Evolutionary conservation across 805 yeast genomes (phyloP).

Genomic region (Isabelozyma gotoi): DNA sequence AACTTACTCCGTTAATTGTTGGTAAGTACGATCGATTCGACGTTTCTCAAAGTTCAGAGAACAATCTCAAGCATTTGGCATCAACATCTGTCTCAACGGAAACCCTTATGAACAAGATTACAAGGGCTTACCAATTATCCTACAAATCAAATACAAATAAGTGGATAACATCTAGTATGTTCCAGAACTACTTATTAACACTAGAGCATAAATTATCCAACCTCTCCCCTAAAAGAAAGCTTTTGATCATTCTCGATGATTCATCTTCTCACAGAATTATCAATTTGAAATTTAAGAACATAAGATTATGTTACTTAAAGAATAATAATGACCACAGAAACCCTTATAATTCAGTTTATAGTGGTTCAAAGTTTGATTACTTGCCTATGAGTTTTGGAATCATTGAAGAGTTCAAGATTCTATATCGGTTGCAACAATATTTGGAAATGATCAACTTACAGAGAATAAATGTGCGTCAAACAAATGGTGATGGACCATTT

Average conservation of each 20-base stretch:
- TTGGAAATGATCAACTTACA: constrained; percentile 42
- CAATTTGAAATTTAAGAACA: constrained; percentile 37
- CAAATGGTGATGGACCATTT: not conserved
- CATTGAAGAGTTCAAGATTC: constrained; percentile 57
- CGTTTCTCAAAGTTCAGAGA: constrained; percentile 24
- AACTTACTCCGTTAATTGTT: constrained; percentile 57
- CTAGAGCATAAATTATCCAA: constrained; percentile 57
- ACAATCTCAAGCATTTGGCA: constrained; percentile 16
- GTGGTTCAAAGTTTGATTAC: constrained; percentile 52
- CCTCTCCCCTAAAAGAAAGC: constrained; percentile 44
- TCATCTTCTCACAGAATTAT: constrained; percentile 59
- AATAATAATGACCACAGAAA: constrained; percentile 38
- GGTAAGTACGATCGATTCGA: constrained; percentile 55
- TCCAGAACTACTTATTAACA: constrained; percentile 60
- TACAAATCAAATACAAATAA: constrained; percentile 61
- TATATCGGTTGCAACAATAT: constrained; percentile 60
- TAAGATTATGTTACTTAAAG: constrained; percentile 35
- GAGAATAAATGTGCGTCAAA: constrained; percentile 13
- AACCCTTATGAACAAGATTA: constrained; percentile 40
- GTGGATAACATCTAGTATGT: constrained; percentile 62
- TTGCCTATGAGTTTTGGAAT: constrained; percentile 67
- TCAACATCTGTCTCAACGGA: constrained; percentile 9
- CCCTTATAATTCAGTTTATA: constrained; percentile 29
- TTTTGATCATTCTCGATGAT: constrained; percentile 58
- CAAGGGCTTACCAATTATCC: constrained; percentile 49